phyloP scores from a whole-genome alignment of 495 filamentous ascomycete genomes.

The Hapsidospora chrysogenum region DNA sequence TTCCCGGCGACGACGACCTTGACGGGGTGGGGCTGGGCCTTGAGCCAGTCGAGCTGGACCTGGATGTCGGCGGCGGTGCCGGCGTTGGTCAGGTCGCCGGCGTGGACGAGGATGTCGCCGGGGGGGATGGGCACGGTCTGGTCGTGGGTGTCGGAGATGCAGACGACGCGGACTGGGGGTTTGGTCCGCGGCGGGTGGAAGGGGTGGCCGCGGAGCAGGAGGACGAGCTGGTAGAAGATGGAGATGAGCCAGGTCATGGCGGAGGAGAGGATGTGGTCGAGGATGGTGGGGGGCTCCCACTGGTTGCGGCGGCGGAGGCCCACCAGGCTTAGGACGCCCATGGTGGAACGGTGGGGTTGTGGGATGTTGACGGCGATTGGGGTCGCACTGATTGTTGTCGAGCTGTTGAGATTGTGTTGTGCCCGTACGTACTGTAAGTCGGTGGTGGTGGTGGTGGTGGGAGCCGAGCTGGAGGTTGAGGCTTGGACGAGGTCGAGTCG shows the following conservation, averaged over 20 bases:
- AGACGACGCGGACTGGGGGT: slow-evolving; percentile 57
- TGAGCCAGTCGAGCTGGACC: slow-evolving; percentile 64
- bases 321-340: slow-evolving; percentile 17
- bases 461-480: too few relatives aligned
- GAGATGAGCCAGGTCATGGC: slow-evolving; percentile 31
- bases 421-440: background rate
- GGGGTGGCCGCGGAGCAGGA: slow-evolving; percentile 44
- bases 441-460: background rate
- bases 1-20: slow-evolving; percentile 85
- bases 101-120: slow-evolving; percentile 80
- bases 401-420: background rate
- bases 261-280: slow-evolving; percentile 31
- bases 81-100: slow-evolving; percentile 64
- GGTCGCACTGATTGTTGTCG: background rate
- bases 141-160: slow-evolving; percentile 80
- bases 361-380: background rate
- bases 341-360: slow-evolving; percentile 3
- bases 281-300: slow-evolving; percentile 34
- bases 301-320: slow-evolving; percentile 18
- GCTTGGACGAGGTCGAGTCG: too few relatives aligned
- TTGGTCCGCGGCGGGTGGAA: slow-evolving; percentile 31
- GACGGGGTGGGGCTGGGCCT: slow-evolving; percentile 48
- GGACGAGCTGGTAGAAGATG: slow-evolving; percentile 41
- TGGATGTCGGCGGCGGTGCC: slow-evolving; percentile 61
- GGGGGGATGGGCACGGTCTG: slow-evolving; percentile 41